These are phyloP conservation scores for Asterochloris sp. DNA, from an alignment of 139 green algal genomes.

Conservation along the genomic window DNA sequence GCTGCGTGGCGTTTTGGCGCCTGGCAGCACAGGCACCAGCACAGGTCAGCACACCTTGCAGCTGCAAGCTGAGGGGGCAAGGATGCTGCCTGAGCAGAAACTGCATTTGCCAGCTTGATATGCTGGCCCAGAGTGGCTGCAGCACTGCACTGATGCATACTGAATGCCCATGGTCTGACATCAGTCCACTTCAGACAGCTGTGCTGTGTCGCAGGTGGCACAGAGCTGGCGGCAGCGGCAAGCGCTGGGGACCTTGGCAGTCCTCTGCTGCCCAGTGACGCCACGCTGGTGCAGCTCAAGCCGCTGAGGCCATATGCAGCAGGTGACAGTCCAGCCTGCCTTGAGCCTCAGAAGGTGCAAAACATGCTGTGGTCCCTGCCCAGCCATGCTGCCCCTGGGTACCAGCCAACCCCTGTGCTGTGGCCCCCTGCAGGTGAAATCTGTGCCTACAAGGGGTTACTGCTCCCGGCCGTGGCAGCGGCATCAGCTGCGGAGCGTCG, in stretches of 20 bases:
- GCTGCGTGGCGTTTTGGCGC: too few species aligned
- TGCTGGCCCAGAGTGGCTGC: neutral
- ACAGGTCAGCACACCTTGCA: too few species aligned
- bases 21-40: too few species aligned
- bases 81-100: neutral
- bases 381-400: too few species aligned
- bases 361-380: too few species aligned
- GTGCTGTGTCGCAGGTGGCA: neutral
- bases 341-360: too few species aligned
- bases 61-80: too few species aligned
- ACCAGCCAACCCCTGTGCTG: too few species aligned
- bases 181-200: neutral
- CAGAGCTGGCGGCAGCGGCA: slow-evolving; percentile 25
- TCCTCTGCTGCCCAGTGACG: slow-evolving; percentile 42
- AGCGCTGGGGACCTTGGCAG: slow-evolving; percentile 38
- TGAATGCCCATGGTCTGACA: neutral
- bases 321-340: slow-evolving; percentile 8
- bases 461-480: too few species aligned
- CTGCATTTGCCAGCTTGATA: neutral
- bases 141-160: neutral
- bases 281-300: slow-evolving; percentile 40
- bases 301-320: slow-evolving; percentile 47
- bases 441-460: too few species aligned
- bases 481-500: slow-evolving; percentile 18
- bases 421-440: too few species aligned